Conservation (phyloP, 169 alveolate genomes). For the Plasmodium malariae region DNA sequence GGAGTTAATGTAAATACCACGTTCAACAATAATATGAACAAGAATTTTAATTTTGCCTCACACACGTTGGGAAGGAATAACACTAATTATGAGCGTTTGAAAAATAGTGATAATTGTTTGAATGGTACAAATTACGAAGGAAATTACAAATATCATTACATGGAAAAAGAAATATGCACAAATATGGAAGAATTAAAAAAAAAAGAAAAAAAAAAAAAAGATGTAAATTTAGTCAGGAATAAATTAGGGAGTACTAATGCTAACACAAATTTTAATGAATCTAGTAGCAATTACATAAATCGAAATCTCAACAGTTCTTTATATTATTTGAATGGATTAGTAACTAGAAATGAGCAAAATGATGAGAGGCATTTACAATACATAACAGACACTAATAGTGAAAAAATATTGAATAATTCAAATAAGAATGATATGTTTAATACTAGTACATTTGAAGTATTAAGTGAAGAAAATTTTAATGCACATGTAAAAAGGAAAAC, state of each 20-base stretch:
- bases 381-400: conserved; percentile 63
- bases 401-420: conserved; percentile 13
- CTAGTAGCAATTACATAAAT: neutral
- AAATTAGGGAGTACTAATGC: neutral
- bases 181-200: neutral
- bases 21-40: neutral
- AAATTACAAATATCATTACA: conserved; percentile 5
- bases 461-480: conserved; percentile 66
- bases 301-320: neutral
- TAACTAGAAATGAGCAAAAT: too few species aligned
- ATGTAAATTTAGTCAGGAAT: neutral
- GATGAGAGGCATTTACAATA: neutral
- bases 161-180: neutral
- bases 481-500: conserved; percentile 16
- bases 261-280: neutral
- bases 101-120: neutral
- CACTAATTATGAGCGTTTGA: conserved; percentile 7
- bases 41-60: neutral
- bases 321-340: conserved; percentile 18
- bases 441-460: conserved; percentile 11
- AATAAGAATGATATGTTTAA: conserved; percentile 34
- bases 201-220: too few species aligned
- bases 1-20: neutral
- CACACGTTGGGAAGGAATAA: conserved; percentile 17
- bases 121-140: neutral